Percentiles rank a stretch among this genome's conserved stretches.
Conservation (phyloP, 306 rosid genomes). For the Sechiopsis laciniata region DNA sequence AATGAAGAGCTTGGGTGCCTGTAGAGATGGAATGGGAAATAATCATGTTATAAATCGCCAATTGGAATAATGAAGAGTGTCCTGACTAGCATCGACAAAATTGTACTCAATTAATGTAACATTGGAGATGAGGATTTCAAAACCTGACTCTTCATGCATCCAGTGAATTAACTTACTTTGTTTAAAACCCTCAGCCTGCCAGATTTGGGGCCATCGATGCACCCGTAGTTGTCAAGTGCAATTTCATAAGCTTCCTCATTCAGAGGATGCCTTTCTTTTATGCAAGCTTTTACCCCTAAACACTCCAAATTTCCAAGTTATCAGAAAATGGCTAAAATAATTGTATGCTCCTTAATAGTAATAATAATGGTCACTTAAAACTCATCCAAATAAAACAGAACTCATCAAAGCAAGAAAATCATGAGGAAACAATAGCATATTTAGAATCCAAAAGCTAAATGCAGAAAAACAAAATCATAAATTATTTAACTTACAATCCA, state of each 20-base stretch:
- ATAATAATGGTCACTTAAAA: neutral
- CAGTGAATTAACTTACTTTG: slow-evolving; percentile 43
- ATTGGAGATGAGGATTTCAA: neutral
- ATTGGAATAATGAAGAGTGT: neutral
- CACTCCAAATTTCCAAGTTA: slow-evolving; percentile 22
- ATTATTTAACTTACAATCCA: slow-evolving; percentile 54
- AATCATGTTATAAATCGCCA: neutral
- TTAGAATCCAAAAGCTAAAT: neutral
- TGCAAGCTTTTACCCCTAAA: slow-evolving; percentile 80
- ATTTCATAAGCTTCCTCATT: slow-evolving; percentile 76
- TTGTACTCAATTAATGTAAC: neutral
- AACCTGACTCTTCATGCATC: slow-evolving; percentile 12
- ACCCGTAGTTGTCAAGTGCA: slow-evolving; percentile 69
- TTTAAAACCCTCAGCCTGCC: slow-evolving; percentile 60
- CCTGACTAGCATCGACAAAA: neutral
- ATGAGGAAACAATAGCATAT: neutral
- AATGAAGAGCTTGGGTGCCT: slow-evolving; percentile 65
- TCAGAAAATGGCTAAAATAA: neutral
- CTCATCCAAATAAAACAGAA: neutral
- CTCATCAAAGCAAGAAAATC: neutral
- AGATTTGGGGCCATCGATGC: slow-evolving; percentile 69
- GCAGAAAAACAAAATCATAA: neutral
- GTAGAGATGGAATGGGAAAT: slow-evolving; percentile 13
- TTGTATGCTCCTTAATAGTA: neutral
- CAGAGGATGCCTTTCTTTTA: slow-evolving; percentile 42